Conservation (phyloP, 2,329 filamentous ascomycete species). For the Neonectria sp. region DNA sequence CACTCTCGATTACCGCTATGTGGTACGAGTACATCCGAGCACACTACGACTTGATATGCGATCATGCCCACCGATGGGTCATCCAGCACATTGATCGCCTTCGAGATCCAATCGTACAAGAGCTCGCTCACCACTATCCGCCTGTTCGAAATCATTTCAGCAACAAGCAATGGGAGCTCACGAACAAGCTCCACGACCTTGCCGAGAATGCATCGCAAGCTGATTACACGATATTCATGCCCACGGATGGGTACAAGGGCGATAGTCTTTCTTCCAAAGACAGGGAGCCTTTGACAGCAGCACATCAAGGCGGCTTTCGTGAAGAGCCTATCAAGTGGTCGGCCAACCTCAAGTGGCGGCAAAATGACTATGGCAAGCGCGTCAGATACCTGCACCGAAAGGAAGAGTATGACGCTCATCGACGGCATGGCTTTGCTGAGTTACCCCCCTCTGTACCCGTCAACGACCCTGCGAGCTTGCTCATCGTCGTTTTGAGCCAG, state of each 20-base stretch:
- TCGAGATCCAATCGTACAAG: conserved; percentile 30
- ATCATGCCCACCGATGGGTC: conserved; percentile 45
- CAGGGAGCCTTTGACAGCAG: conserved; percentile 3
- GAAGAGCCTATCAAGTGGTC: conserved; percentile 33
- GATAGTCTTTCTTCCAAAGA: conserved; percentile 33
- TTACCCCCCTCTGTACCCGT: fast-evolving
- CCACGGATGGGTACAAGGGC: conserved; percentile 50
- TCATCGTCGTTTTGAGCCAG: conserved; percentile 3
- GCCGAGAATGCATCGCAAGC: conserved; percentile 39
- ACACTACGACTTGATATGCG: conserved; percentile 40
- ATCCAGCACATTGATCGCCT: conserved; percentile 43
- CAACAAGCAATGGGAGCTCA: conserved; percentile 35
- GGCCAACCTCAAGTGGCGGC: conserved; percentile 17
- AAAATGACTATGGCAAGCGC: conserved; percentile 22
- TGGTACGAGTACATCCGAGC: conserved; percentile 47
- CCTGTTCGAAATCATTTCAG: neutral
- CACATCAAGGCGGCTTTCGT: conserved; percentile 7
- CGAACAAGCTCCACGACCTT: conserved; percentile 45
- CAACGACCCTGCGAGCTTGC: conserved; percentile 25
- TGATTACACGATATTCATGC: conserved; percentile 45
- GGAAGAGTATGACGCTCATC: conserved; percentile 7
- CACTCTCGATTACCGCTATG: conserved; percentile 37
- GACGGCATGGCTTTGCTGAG: neutral
- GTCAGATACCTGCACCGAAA: conserved; percentile 20
- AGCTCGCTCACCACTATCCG: conserved; percentile 20